phyloP scores from a whole-genome alignment of 1,139 yeast genomes.

The Yamadazyma jaroonii region DNA sequence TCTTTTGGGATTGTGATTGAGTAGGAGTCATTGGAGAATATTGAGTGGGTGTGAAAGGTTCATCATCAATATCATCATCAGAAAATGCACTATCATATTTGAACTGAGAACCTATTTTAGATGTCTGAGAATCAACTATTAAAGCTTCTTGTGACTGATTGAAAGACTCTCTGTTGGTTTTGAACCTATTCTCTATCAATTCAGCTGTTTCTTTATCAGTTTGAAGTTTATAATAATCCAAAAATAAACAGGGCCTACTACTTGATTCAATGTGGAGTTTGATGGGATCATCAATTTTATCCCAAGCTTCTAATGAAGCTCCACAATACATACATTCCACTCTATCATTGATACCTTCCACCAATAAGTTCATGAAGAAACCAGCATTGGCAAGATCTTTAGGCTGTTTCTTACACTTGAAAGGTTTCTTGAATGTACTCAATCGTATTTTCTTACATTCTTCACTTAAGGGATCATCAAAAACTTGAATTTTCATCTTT shows the following conservation, averaged over 20 bases:
- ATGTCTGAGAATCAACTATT: conserved; percentile 1
- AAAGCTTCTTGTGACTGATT: neutral
- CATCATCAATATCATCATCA: conserved; percentile 1
- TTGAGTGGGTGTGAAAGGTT: neutral
- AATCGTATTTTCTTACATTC: conserved; percentile 42
- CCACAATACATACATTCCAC: conserved; percentile 73
- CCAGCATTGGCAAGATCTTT: conserved; percentile 49
- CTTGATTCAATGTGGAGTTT: conserved; percentile 38
- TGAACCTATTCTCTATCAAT: neutral
- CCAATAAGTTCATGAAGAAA: conserved; percentile 46
- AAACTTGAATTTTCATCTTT: conserved; percentile 9
- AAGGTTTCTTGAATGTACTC: conserved; percentile 42
- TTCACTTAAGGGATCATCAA: conserved; percentile 27
- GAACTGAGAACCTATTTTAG: conserved; percentile 2
- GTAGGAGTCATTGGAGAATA: neutral
- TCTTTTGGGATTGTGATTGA: conserved; percentile 2
- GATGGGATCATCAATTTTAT: conserved; percentile 59
- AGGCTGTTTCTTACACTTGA: conserved; percentile 42
- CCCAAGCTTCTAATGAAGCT: conserved; percentile 71
- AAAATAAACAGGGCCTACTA: conserved; percentile 1
- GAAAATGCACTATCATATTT: conserved; percentile 1
- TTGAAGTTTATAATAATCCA: conserved; percentile 1
- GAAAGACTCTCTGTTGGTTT: neutral
- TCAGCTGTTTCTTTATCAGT: neutral
- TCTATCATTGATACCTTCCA: conserved; percentile 51